A percentile compares a stretch with the other conserved stretches of the same genome.
phyloP scores from a whole-genome alignment of 805 yeast species.

The Lipomyces spencermartinsiae region DNA sequence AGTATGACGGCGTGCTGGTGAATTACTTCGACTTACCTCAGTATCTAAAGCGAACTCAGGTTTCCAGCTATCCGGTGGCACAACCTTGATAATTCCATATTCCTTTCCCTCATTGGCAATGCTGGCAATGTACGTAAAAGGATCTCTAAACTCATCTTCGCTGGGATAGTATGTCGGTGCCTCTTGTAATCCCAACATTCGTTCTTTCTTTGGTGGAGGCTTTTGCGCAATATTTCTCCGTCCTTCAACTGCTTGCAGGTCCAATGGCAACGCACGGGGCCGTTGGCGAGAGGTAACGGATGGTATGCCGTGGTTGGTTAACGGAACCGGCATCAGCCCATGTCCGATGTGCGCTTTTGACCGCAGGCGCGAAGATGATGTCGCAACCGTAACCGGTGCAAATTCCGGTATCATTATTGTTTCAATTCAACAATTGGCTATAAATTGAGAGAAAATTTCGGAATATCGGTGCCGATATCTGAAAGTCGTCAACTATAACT shows the following conservation, averaged over 20 bases:
- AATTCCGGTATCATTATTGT: slow-evolving; percentile 1
- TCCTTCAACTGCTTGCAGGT: slow-evolving; percentile 24
- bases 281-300: slow-evolving; percentile 34
- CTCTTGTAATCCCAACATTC: slow-evolving; percentile 47
- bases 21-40: slow-evolving; percentile 33
- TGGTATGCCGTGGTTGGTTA: slow-evolving; percentile 31
- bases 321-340: slow-evolving; percentile 18
- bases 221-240: slow-evolving; percentile 7
- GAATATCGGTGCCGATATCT: neutral
- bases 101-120: slow-evolving; percentile 57
- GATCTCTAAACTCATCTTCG: slow-evolving; percentile 63
- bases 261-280: slow-evolving; percentile 25
- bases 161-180: slow-evolving; percentile 68
- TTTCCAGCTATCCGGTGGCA: slow-evolving; percentile 61
- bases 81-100: slow-evolving; percentile 78
- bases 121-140: slow-evolving; percentile 67
- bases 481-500: neutral
- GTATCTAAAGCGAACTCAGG: slow-evolving; percentile 49
- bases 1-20: neutral
- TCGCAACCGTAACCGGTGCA: slow-evolving; percentile 2
- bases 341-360: slow-evolving; percentile 1
- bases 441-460: neutral
- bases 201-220: slow-evolving; percentile 29
- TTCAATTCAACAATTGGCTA: neutral
- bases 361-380: slow-evolving; percentile 5